These are phyloP conservation scores for Hippophae gyantsensis DNA, from an alignment of 306 rosid genomes.

Conservation along the genomic window DNA sequence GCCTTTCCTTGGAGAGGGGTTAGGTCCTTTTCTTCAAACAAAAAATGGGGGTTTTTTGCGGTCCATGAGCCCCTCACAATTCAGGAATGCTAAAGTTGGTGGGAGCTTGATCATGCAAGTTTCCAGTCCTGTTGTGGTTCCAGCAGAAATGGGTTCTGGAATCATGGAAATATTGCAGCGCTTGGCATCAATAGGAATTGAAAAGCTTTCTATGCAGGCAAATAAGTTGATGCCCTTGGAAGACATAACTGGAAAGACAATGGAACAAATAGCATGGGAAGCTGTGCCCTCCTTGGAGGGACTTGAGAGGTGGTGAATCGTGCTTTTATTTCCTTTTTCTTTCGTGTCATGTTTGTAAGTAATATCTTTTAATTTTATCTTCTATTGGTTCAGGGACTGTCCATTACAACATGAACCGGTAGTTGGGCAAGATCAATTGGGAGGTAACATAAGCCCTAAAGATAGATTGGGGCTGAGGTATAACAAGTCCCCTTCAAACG, in stretches of 20 bases:
- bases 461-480: conserved; percentile 32
- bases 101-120: conserved; percentile 82
- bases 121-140: conserved; percentile 80
- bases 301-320: conserved; percentile 36
- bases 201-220: conserved; percentile 91
- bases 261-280: conserved; percentile 90
- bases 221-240: conserved; percentile 83
- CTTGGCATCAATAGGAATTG: conserved; percentile 77
- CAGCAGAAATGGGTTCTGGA: conserved; percentile 92
- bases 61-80: conserved; percentile 70
- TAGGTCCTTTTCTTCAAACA: conserved; percentile 74
- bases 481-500: conserved; percentile 24
- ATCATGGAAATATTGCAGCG: conserved; percentile 62
- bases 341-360: too few species aligned
- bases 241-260: conserved; percentile 84
- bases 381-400: conserved; percentile 38
- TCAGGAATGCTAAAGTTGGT: conserved; percentile 45
- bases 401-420: conserved; percentile 35
- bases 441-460: conserved; percentile 17
- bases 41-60: conserved; percentile 79
- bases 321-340: too few species aligned
- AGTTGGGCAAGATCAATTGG: conserved; percentile 26
- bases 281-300: conserved; percentile 45
- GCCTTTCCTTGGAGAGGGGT: conserved; percentile 76
- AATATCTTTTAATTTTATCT: neutral